A percentile compares a stretch with the other conserved stretches of the same genome.
phyloP scores from a whole-genome alignment of 2,329 filamentous ascomycete species.

The Fusarium sp. region DNA sequence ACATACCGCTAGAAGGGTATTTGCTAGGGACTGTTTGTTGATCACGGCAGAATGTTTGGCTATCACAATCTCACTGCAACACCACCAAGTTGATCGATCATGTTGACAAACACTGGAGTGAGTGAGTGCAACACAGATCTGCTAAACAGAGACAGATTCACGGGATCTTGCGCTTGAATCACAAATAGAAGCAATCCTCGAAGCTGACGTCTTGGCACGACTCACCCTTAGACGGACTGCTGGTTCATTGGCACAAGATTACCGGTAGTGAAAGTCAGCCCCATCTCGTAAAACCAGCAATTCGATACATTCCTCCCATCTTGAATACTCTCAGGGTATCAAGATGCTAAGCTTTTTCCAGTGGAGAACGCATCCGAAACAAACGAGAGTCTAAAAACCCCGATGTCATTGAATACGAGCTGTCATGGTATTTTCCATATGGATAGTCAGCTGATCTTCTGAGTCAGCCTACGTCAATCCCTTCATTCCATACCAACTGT shows the following conservation, averaged over 20 bases:
- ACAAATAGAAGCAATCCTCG: neutral
- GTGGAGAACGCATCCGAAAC: slow-evolving; percentile 34
- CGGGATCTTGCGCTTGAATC: neutral
- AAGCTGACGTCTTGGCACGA: slow-evolving; percentile 10
- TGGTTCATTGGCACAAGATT: neutral
- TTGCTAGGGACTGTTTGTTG: neutral
- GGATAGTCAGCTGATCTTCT: slow-evolving; percentile 13
- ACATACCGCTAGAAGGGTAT: neutral
- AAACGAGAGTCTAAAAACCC: slow-evolving; percentile 15
- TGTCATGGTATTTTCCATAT: neutral
- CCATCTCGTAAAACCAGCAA: neutral
- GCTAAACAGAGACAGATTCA: neutral
- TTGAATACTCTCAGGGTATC: neutral
- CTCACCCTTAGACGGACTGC: neutral
- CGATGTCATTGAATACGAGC: slow-evolving; percentile 2
- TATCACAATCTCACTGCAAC: neutral
- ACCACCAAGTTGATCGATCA: neutral
- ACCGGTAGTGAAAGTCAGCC: neutral
- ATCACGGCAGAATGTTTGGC: neutral
- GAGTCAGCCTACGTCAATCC: slow-evolving; percentile 1
- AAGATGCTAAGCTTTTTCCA: slow-evolving; percentile 32
- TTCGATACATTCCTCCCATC: neutral
- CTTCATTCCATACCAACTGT: neutral
- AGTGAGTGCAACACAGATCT: neutral
- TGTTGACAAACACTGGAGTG: neutral